Evolutionary conservation across 805 yeast species (phyloP), one percentile per base, ranked within the genome.

Genomic region (Pichia pseudocactophila): DNA sequence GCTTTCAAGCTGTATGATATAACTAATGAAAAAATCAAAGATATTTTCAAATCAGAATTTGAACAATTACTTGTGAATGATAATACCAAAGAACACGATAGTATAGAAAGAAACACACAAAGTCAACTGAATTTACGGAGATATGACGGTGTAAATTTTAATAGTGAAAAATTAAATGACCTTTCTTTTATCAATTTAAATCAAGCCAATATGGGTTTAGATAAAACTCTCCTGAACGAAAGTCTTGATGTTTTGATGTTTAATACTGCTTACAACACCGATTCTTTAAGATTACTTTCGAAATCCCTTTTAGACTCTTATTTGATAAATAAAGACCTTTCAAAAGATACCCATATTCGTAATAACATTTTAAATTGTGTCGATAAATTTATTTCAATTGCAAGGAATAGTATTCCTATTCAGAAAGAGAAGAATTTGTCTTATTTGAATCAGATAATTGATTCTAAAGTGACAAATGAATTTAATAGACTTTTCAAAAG

Each of bases 391-490:
- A 38, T 46, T 7, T 13, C 16, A 4, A 11, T 39, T 5, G n/a
- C 43, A 4, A 12, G 26, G 5, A 30, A 12, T 5, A 38, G 41
- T 16, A 33, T 43, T 12, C 50, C 50, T 3, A 13, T 8, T 2
- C 3, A 11, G 12, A 30, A 12, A 9, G 13, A 20, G 2, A 20
- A 26, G 15, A 33, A 41, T 28, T 25, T 35, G 15, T 41, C 39
- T 12, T 40, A 45, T 38, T 25, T 46, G 22, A 38, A 43, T 33
- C 38, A 39, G n/a, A 30, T 45, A 7, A 37, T 41, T 3, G 15
- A 32, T 34, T 22, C 36, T 9, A 27, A 26, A 11, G 39, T 36
- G 6, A 31, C 26, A 6, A 33, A 34, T 11, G 47, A 38, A 16
- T 37, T 28, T 18, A 44, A 41, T 10, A 47, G 34, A 34, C 25